Evolutionary conservation across 176 grass and related monocot species (phyloP), one percentile per base, ranked within the genome.

Genomic region (Poa pratensis): DNA sequence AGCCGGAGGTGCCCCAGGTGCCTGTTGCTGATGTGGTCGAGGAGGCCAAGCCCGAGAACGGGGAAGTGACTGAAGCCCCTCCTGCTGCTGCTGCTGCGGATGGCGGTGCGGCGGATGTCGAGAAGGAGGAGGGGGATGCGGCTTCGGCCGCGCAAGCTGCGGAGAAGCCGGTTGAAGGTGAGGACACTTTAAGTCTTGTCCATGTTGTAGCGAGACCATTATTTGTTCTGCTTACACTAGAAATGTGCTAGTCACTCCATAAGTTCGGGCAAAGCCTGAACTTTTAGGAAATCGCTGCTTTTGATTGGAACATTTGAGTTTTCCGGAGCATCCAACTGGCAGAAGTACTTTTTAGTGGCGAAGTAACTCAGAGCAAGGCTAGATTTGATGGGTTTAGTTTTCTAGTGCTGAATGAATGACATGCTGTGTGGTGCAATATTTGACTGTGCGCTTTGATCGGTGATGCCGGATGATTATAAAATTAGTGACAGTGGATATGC

Each of bases 101-200:
- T 13, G 61, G 50, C 13, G 27, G 9, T 28, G 54, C 1, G 9
- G 61, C 6, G 16, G 82, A 73, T 30, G 82, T 58, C 0, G 80
- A 80, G 89, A 87, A 87, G 86, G 76, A 58, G 54, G 61, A 58
- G 54, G 85, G 59, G n/a, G 81, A 84, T 0, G 71, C 46, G 3
- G 12, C 75, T 27, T 76, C 82, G 66, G 45, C 32, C 19, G 45
- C 59, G 23, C 84, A 62, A 22, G 16, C 55, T 54, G 65, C 79
- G 70, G 88, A 82, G 60, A 92, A 94, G 42, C 79, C 91, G 55
- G 84, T 75, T 76, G 87, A 96, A 87, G 93, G 92, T 87, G 89
- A 87, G 54, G 20, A 46, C 23, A 7, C 4, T 7, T 14, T n/a
- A n/a, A n/a, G n/a, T 2, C 67, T 60, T 69, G 16, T 45, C 61